Percentiles rank a stretch among this genome's conserved stretches.
phyloP scores from a whole-genome alignment of 768 basidiomycete genomes.

The Gloeostereum incarnatum region DNA sequence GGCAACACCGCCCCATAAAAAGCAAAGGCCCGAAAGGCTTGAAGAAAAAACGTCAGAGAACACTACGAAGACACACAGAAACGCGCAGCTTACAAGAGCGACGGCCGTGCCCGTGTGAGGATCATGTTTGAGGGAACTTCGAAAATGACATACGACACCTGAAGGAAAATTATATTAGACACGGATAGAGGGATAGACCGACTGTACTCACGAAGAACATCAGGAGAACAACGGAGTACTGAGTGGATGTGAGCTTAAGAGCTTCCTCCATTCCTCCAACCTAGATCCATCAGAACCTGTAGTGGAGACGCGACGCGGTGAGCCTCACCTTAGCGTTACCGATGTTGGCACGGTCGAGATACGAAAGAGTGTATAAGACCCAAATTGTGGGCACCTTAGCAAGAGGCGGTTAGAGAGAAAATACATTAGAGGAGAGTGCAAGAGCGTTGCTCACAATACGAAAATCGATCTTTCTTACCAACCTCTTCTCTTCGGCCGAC shows the following conservation, averaged over 20 bases:
- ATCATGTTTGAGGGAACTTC: constrained; percentile 17
- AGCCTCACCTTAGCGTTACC: constrained; percentile 8
- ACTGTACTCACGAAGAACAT: constrained; percentile 11
- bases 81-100: constrained; percentile 4
- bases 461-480: constrained; percentile 8
- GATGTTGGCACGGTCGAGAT: constrained; percentile 13
- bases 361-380: constrained; percentile 6
- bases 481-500: constrained; percentile 1
- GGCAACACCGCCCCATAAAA: constrained; percentile 21
- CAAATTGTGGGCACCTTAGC: constrained; percentile 6
- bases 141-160: constrained; percentile 15
- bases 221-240: constrained; percentile 10
- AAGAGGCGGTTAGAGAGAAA: not conserved
- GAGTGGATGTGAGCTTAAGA: constrained; percentile 6
- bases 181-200: no score
- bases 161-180: no score
- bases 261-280: constrained; percentile 8
- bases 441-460: constrained; percentile 2
- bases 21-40: constrained; percentile 9
- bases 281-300: not conserved
- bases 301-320: not conserved
- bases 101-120: constrained; percentile 11
- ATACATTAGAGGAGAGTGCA: not conserved
- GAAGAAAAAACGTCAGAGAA: not conserved
- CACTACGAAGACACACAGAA: not conserved